phyloP scores from a whole-genome alignment of 2,329 filamentous ascomycete genomes.

The Pseudopyrenochaeta lycopersici region DNA sequence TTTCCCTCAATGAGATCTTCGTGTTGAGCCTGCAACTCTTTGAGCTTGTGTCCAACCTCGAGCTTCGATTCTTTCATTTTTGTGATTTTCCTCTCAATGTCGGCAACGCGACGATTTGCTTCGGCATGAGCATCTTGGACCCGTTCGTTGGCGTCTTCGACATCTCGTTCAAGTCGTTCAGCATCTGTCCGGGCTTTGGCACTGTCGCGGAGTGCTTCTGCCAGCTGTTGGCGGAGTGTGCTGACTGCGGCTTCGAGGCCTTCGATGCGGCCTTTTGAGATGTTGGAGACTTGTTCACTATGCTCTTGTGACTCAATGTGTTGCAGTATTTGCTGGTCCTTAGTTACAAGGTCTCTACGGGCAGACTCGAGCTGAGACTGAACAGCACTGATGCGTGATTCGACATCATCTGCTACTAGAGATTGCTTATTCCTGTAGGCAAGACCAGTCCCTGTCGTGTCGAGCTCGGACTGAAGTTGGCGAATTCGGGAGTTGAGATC shows the following conservation, averaged over 20 bases:
- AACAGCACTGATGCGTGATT: conserved; percentile 14
- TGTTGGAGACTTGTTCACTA: conserved; percentile 34
- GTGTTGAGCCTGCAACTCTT: conserved; percentile 37
- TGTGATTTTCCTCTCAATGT: conserved; percentile 40
- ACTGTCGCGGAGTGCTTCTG: conserved; percentile 39
- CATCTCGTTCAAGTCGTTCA: conserved; percentile 36
- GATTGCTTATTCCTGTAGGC: conserved; percentile 3
- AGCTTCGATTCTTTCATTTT: conserved; percentile 37
- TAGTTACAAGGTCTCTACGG: conserved; percentile 26
- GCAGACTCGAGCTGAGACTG: conserved; percentile 33
- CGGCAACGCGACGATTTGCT: conserved; percentile 36
- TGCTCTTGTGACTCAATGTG: conserved; percentile 35
- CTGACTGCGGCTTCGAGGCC: conserved; percentile 36
- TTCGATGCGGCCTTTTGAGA: conserved; percentile 39
- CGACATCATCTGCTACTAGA: conserved; percentile 2
- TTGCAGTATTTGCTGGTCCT: conserved; percentile 35
- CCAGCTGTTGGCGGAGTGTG: conserved; percentile 44
- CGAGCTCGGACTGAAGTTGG: conserved; percentile 27
- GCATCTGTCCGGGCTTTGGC: conserved; percentile 32
- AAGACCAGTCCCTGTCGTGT: conserved; percentile 13
- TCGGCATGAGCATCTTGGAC: conserved; percentile 35
- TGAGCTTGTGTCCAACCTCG: conserved; percentile 34
- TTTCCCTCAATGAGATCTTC: conserved; percentile 38
- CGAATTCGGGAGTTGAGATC: conserved; percentile 33
- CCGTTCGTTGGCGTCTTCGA: conserved; percentile 36